These are phyloP conservation scores for Elaeagnus macrophylla DNA, from an alignment of 306 rosid genomes.

Conservation along the genomic window DNA sequence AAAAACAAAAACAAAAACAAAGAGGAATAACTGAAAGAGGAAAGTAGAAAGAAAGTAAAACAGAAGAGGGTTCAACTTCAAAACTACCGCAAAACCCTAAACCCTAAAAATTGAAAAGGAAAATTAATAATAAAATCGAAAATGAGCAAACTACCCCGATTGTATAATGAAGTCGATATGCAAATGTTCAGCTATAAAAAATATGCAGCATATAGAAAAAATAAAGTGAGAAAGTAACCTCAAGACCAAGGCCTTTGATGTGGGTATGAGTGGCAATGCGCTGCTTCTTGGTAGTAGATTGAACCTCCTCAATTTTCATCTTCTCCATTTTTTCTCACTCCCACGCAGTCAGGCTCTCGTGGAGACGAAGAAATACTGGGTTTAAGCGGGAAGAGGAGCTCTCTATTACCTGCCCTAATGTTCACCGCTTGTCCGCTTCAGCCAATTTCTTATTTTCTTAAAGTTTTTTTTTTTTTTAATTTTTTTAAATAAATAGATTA, in stretches of 20 bases:
- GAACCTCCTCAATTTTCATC: slow-evolving; percentile 83
- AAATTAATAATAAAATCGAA: neutral
- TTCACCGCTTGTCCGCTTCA: no score
- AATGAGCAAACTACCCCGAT: neutral
- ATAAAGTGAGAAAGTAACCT: slow-evolving; percentile 32
- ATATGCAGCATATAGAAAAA: neutral
- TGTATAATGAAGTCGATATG: neutral
- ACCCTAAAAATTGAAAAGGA: slow-evolving; percentile 1
- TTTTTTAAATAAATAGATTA: no score
- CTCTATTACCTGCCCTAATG: no score
- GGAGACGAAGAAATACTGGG: no score
- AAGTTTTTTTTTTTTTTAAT: no score
- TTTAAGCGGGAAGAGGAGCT: no score
- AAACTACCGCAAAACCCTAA: slow-evolving; percentile 13
- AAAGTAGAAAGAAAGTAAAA: neutral
- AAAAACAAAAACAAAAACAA: neutral
- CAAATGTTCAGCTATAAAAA: neutral
- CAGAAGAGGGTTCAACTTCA: neutral
- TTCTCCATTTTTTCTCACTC: slow-evolving; percentile 28
- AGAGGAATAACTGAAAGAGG: neutral
- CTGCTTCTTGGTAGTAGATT: slow-evolving; percentile 78
- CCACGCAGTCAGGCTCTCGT: no score
- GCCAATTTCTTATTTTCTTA: no score
- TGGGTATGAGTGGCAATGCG: slow-evolving; percentile 56
- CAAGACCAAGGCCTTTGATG: slow-evolving; percentile 90